A percentile compares a stretch with the other conserved stretches of the same genome.
phyloP scores from a whole-genome alignment of 2,329 filamentous ascomycete genomes.

The Alternaria metachromatica region DNA sequence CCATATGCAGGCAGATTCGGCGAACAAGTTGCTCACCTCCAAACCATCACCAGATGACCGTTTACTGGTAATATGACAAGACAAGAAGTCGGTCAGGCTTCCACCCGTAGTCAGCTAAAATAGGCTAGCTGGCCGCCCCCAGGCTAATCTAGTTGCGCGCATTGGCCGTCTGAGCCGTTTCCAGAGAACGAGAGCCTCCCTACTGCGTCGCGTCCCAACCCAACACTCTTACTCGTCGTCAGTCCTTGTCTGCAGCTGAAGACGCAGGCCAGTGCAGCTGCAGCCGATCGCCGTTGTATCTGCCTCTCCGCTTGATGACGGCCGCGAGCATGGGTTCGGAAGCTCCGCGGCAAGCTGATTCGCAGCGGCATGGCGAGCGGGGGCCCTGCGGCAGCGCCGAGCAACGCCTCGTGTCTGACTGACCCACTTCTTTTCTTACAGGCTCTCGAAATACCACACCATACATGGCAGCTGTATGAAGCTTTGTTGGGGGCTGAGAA shows the following conservation, averaged over 20 bases:
- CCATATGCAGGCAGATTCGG: neutral
- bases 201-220: conserved; percentile 10
- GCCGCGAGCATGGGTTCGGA: conserved; percentile 18
- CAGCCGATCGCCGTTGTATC: conserved; percentile 19
- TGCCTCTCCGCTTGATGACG: conserved; percentile 35
- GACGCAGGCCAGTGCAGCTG: conserved; percentile 25
- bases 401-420: conserved; percentile 35
- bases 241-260: conserved; percentile 19
- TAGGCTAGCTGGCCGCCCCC: conserved; percentile 29
- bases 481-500: conserved; percentile 43
- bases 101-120: conserved; percentile 19
- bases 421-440: conserved; percentile 45
- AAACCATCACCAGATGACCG: neutral
- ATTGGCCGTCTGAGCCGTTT: conserved; percentile 20
- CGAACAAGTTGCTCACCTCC: conserved; percentile 15
- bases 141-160: conserved; percentile 23
- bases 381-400: conserved; percentile 42
- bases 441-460: conserved; percentile 41
- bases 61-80: conserved; percentile 2
- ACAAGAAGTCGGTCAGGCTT: conserved; percentile 44
- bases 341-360: conserved; percentile 31
- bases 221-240: conserved; percentile 18
- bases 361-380: conserved; percentile 28
- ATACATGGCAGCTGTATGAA: conserved; percentile 27
- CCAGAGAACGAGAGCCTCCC: conserved; percentile 22